Evolutionary conservation across 2,329 filamentous ascomycete species (phyloP), one percentile per base, ranked within the genome.

Genomic region (Verticillium isaacii): DNA sequence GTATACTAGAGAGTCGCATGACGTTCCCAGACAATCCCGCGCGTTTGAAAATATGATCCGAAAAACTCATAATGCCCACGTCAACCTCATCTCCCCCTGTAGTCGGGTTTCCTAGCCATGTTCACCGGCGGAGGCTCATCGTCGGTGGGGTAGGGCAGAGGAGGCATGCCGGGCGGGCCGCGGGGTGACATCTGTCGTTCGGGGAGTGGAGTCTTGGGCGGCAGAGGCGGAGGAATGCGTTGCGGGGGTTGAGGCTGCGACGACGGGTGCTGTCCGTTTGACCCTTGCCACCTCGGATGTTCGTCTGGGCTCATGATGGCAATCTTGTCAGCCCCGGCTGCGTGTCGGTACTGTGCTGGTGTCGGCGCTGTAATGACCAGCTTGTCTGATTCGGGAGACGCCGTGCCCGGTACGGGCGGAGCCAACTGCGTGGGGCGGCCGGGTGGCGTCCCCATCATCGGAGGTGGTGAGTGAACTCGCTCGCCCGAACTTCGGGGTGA

Each of bases 51-150:
- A 52, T 19, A 23, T 3, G 19, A 52, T 9, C 11, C 11, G n/a
- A 9, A 14, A 52, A n/a, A 12, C 4, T 14, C n/a, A 19, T 3
- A 3, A 52, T 2, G 37, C 37, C 17, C 11, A 52, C 23, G 19
- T 29, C 45, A 19, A 6, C 32, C 54, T 52, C 39, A 83, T 64
- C 82, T 77, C 54, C 81, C 78, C 61, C 80, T 82, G 68, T 89
- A 91, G 57, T 90, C 89, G 1, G 94, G 94, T 74, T 97, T 97
- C 67, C 89, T 86, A 55, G 90, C 88, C 83, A 92, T 90, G 69
- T 96, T 96, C 8, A 96, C 92, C 7, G 85, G 81, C 3, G 94
- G 94, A 19, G 94, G 93, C 32, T 96, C 90, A 55, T 88, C 85
- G 56, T 87, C 88, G 57, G 91, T 77, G 0, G 94, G 94, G 73